These are phyloP conservation scores for Rhizopogon salebrosus DNA, from an alignment of 768 basidiomycete genomes.

Conservation along the genomic window DNA sequence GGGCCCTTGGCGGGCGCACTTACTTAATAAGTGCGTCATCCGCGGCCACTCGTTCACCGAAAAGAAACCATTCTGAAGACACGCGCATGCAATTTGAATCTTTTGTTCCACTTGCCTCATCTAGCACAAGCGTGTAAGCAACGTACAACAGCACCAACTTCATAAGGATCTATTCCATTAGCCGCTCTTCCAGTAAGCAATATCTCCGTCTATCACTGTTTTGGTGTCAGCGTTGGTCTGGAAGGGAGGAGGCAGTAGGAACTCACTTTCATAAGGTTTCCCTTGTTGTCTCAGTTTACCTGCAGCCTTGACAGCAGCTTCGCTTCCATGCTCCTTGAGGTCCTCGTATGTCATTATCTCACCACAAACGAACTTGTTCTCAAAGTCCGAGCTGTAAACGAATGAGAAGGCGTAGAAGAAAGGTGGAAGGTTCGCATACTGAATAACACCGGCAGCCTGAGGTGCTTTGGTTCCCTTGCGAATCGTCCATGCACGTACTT, in stretches of 20 bases:
- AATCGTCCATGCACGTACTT: conserved; percentile 98
- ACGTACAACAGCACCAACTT: conserved; percentile 2
- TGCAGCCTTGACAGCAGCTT: conserved; percentile 87
- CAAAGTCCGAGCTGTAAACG: conserved; percentile 77
- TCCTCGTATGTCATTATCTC: conserved; percentile 95
- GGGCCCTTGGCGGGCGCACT: too few species aligned
- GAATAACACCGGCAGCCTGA: conserved; percentile 96
- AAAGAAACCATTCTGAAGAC: too few species aligned
- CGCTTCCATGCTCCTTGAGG: conserved; percentile 86
- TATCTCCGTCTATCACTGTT: conserved; percentile 63
- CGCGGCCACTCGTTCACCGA: too few species aligned
- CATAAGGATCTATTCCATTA: conserved; percentile 23
- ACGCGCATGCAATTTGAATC: too few species aligned
- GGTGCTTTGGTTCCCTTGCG: conserved; percentile 92
- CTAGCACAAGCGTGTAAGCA: conserved; percentile 5
- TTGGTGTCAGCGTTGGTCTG: not conserved
- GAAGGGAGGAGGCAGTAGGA: not conserved
- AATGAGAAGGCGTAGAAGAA: not conserved
- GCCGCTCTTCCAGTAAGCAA: conserved; percentile 89
- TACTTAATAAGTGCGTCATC: too few species aligned
- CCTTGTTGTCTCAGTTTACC: conserved; percentile 95
- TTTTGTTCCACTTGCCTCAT: not conserved
- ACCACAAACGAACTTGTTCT: conserved; percentile 96
- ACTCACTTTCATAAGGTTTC: conserved; percentile 91
- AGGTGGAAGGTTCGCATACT: conserved; percentile 45